Conservation (phyloP, 371 early-diverging fungal genomes). For the Cladochytrium tenue region DNA sequence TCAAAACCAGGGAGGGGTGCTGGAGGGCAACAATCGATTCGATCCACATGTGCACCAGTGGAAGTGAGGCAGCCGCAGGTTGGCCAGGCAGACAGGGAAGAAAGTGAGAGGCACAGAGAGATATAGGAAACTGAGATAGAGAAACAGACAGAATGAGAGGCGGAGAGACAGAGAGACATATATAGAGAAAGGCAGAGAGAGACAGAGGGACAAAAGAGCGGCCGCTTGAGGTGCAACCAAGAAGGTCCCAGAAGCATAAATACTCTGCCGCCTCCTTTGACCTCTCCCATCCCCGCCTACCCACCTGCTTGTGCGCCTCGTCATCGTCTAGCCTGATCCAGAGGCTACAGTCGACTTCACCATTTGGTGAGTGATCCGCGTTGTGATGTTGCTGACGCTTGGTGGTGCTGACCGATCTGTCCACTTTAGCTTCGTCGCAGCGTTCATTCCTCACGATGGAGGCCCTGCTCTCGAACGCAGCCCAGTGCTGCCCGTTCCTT, state of each 20-base stretch:
- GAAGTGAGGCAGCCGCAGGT: no score
- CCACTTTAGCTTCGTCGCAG: no score
- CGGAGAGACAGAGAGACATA: neutral
- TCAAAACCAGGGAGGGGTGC: no score
- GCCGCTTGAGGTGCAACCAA: neutral
- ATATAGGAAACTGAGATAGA: neutral
- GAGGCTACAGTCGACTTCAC: neutral
- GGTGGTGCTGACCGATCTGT: no score
- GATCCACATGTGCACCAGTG: no score
- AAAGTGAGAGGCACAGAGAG: neutral
- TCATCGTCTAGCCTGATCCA: neutral
- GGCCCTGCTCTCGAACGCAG: conserved; percentile 13
- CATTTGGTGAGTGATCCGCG: neutral
- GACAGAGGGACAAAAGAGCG: neutral
- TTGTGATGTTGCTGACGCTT: neutral
- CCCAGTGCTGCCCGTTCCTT: conserved; percentile 79
- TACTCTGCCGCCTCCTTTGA: neutral
- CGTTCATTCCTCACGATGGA: no score
- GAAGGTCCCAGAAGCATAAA: neutral
- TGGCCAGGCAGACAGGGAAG: no score
- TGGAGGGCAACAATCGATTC: no score
- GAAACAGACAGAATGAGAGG: neutral
- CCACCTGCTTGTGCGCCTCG: no score
- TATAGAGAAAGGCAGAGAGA: neutral
- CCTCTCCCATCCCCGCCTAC: neutral